Conservation (phyloP, 2,329 filamentous ascomycete genomes). For the Xylaria sp. region DNA sequence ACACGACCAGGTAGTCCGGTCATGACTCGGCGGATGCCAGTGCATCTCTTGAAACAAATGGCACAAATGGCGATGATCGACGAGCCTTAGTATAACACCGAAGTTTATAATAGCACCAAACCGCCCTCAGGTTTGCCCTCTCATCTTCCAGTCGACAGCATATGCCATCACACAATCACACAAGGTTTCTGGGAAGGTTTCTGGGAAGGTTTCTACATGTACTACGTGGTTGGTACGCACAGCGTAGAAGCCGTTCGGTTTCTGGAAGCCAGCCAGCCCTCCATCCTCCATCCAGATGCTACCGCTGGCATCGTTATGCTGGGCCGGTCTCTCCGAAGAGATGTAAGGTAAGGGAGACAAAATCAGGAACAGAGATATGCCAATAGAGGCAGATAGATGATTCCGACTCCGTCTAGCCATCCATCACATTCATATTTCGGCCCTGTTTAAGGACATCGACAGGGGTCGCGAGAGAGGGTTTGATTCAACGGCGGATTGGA, state of each 20-base stretch:
- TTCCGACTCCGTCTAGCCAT: not conserved
- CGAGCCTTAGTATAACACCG: constrained; percentile 10
- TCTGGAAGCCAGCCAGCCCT: not conserved
- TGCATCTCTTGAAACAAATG: constrained; percentile 24
- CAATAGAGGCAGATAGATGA: not conserved
- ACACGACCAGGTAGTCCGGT: not conserved
- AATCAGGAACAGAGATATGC: not conserved
- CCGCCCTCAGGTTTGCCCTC: no score
- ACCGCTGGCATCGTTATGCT: not conserved
- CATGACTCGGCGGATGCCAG: constrained; percentile 5
- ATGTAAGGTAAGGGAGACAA: not conserved
- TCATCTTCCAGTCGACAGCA: no score
- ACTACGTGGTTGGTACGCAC: not conserved
- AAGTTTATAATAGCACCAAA: no score
- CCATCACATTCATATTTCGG: not conserved
- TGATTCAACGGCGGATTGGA: not conserved
- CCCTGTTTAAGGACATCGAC: not conserved
- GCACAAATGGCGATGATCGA: constrained; percentile 24
- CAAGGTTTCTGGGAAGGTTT: no score
- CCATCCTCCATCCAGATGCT: no score
- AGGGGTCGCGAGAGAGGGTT: not conserved
- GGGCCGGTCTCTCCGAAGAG: not conserved
- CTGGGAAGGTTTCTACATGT: not conserved
- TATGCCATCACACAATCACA: no score
- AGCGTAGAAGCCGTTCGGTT: not conserved